Base-by-base conservation (phyloP, 257 asterid genomes). In the Solanum etuberosum region DNA sequence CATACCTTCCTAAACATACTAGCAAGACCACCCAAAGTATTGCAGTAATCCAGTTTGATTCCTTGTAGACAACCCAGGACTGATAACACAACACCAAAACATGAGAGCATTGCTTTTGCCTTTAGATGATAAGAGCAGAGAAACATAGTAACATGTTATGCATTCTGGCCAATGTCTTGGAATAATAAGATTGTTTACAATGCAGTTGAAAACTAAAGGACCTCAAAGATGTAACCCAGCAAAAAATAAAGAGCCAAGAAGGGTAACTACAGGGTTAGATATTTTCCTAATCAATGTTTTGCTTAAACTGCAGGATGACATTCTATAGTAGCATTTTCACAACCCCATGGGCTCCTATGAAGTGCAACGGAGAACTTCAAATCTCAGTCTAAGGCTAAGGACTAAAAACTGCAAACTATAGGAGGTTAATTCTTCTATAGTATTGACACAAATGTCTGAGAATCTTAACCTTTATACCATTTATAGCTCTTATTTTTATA, bases 1-100 rank as follows among this genome's bases (percentile, higher is more conserved):
- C 82, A 43, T 93, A 95, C 98, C 98, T 94, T 92, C 98, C 98
- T 4, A 92, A 91, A 89, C 97, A 93, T 86, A 95, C 76, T 57
- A 95, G 92, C 86, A 93, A 86, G 90, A 90, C 77, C 54, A 91
- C 85, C 98, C 98, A 94, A 88, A 95, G 43, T 27, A 93, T 7
- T 59, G 93, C 78, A 71, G n/a, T 86, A 85, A 92, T 91, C 98
- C 97, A 95, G 89, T 77, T 89, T 10, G 95, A 83, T 90, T 95
- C 97, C 92, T 93, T 94, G 93, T 94, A 94, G 78, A 90, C 68
- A 84, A 95, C 84, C 98, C 98, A 95, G 15, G 91, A 92, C 98
- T 95, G 92, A 78, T 86, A 81, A 86, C 25, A 70, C 6, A 43
- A n/a, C 16, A 70, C 74, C 84, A 85, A 88, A 76, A 73, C 85